Evolutionary conservation across 225 moss, liverwort and hornwort species (phyloP), one percentile per base, ranked within the genome.

Genomic region (Pseudoscleropodium purum): DNA sequence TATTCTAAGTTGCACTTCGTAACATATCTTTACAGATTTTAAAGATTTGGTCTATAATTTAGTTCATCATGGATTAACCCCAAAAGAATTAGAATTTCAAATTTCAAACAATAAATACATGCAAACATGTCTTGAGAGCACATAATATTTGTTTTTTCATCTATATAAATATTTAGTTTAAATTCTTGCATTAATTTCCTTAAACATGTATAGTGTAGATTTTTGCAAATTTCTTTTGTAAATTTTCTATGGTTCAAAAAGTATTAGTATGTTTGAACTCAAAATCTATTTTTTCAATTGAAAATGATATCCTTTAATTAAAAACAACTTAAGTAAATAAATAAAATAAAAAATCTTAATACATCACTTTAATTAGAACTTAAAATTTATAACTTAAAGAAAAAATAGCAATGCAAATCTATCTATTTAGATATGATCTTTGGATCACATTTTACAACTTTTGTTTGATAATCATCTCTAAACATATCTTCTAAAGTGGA

Each of bases 121-220:
- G 0, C 10, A 79, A 56, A 56, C 0, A 37, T 56, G 2, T 77
- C 24, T 0, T 14, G 0, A 77, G 9, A 24, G 9, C 3, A 54
- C 36, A 54, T 0, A 54, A 36, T 24, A 7, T 51, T 76, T 5
- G 5, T 2, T 54, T 23, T 51, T 77, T 77, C 37, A 79, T 37
- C 25, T 1, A 26, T 4, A 27, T 17, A 26, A 1, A 26, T n/a
- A 7, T 57, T 56, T 9, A 23, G 21, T 79, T 10, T 16, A 79
- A 10, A 26, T 79, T 26, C 0, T 34, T 10, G 2, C 9, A 0
- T 37, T 56, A 25, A 2, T 54, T 37, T 37, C 6, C 0, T 24
- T 6, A 56, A 51, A 19, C 0, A 8, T 76, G 1, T 21, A 30
- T 0, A 0, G 1, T 34, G 21, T 51, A 52, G 0, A 14, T 52